phyloP scores from a whole-genome alignment of 345 rosid genomes.

The Populus tremula region DNA sequence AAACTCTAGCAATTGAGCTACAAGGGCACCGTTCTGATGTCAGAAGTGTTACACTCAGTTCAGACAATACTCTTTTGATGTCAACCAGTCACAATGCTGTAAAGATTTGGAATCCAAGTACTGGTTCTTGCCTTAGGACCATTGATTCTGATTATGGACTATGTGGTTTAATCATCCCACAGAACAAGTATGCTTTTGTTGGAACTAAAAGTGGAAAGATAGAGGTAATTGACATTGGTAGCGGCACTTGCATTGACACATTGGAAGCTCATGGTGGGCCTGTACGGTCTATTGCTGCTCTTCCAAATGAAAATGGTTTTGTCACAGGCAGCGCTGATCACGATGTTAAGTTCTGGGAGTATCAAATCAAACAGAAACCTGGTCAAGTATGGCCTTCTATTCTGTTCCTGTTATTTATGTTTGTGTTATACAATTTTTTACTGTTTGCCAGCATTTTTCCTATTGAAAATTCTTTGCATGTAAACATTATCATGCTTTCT shows the following conservation, averaged over 20 bases:
- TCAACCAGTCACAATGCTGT: conserved; percentile 93
- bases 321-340: conserved; percentile 96
- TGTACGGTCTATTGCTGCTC: conserved; percentile 60
- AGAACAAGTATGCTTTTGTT: conserved; percentile 75
- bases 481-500: not conserved
- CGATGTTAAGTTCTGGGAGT: conserved; percentile 92
- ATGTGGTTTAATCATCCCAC: conserved; percentile 84
- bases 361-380: conserved; percentile 57
- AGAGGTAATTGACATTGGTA: conserved; percentile 82
- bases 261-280: conserved; percentile 92
- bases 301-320: conserved; percentile 79
- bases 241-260: conserved; percentile 66
- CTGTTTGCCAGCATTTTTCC: not conserved
- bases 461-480: not conserved
- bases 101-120: conserved; percentile 94
- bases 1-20: conserved; percentile 68
- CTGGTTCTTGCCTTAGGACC: conserved; percentile 89
- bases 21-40: conserved; percentile 94
- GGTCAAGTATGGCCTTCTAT: conserved; percentile 46
- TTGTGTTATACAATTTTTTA: not conserved
- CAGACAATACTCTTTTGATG: conserved; percentile 82
- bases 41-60: conserved; percentile 85
- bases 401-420: not conserved
- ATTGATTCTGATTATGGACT: conserved; percentile 89
- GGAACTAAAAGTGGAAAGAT: conserved; percentile 88